Evolutionary conservation across 225 moss, liverwort and hornwort genomes (phyloP), one percentile per base, ranked within the genome.

Genomic region (Polytrichum formosum): DNA sequence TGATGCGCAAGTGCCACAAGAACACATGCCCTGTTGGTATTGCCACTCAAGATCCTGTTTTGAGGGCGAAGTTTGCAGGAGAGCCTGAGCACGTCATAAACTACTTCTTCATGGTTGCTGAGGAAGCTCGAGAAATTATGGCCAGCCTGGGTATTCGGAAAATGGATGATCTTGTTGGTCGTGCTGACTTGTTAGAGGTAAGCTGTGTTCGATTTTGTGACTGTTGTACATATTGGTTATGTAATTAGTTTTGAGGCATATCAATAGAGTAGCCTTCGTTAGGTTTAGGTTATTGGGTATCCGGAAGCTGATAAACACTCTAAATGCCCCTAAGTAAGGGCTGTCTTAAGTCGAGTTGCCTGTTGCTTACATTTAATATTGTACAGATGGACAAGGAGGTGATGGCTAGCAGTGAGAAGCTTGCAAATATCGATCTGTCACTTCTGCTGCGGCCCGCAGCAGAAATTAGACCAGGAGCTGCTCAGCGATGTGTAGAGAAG

Each of bases 1-100:
- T 90, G 92, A 90, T 90, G 90, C 85, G 92, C 21, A 92, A 90
- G 68, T 92, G 92, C 30, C 92, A 92, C 69, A 79, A 87, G 71
- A 92, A 92, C 61, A 92, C 90, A 18, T 92, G 92, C 75, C 92
- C 92, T 4, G 90, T 92, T 5, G 92, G 92, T 10, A 78, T 92
- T 56, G 92, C 92, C 5, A 92, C 87, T 21, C 90, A 92, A 72
- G 92, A 90, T 35, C 92, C 92, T n/a, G 64, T 90, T 7, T 72
- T 92, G 56, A 78, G 88, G 30, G 83, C 81, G 6, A 90, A 90
- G 67, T 92, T 92, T 55, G 77, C 87, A 0, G 92, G 92, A 23
- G 77, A 88, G 55, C 86, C 92, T 7, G 90, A 90, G 74, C 81
- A 92, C 67, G 90, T 92, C 5, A 73, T 90, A 21, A 92, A 92